Evolutionary conservation across 208 protist genomes (phyloP).

Genomic region (Acanthamoeba lenticulata): DNA sequence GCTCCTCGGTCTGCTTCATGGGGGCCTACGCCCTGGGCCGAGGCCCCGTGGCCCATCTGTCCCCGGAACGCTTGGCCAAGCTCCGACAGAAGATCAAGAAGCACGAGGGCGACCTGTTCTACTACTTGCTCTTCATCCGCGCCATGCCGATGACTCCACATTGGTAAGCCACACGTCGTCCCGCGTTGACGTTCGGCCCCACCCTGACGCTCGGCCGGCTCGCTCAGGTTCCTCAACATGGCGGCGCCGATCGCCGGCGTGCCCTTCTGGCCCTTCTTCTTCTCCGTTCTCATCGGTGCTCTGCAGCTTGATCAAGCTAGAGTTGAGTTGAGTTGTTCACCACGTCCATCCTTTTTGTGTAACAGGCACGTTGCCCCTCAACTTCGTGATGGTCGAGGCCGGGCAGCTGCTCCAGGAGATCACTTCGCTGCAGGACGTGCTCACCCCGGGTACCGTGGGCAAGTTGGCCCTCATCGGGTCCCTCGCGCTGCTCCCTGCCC

Average conservation of each 20-base stretch:
- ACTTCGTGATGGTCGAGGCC: conserved; percentile 53
- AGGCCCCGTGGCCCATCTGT: not conserved
- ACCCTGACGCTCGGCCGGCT: too few species aligned
- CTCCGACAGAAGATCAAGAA: not conserved
- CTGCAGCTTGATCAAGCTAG: too few species aligned
- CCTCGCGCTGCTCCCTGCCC: not conserved
- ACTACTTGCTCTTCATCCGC: conserved; percentile 19
- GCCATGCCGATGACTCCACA: conserved; percentile 7
- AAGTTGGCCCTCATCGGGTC: not conserved
- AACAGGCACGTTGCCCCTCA: conserved; percentile 28
- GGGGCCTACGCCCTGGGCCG: not conserved
- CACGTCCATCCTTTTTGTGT: too few species aligned
- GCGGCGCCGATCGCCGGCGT: conserved; percentile 16
- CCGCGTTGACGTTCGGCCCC: not conserved
- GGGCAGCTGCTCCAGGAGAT: conserved; percentile 39
- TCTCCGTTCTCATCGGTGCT: conserved; percentile 21
- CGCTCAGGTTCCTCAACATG: conserved; percentile 21
- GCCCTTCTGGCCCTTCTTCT: conserved; percentile 41
- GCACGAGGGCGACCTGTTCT: not conserved
- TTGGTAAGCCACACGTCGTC: not conserved
- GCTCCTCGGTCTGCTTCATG: conserved; percentile 14
- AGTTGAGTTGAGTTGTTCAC: too few species aligned
- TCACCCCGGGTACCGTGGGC: not conserved
- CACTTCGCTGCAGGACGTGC: not conserved
- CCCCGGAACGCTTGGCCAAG: not conserved